Percentiles rank a stretch among this genome's conserved stretches.
These are phyloP conservation scores for Pseudonitzschia pungens DNA, from an alignment of 108 stramenopile species.

Conservation along the genomic window DNA sequence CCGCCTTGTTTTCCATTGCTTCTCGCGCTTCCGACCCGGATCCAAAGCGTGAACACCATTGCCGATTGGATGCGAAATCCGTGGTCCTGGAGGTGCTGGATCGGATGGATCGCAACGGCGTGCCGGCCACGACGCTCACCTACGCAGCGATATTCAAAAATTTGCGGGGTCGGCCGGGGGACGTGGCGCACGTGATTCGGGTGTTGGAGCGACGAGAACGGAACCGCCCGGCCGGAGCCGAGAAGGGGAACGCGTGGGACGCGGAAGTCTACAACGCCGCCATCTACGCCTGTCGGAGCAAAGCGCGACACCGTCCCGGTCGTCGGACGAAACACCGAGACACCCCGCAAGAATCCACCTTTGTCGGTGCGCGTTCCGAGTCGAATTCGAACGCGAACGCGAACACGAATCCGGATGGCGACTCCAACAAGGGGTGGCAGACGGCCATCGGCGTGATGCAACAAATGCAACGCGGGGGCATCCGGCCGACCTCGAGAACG, in stretches of 20 bases:
- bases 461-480: slow-evolving; percentile 45
- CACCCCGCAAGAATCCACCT: too few relatives aligned
- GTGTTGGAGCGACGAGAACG: slow-evolving; percentile 8
- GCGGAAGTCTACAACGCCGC: slow-evolving; percentile 45
- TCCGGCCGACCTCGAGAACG: slow-evolving; percentile 48
- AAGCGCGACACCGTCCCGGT: too few relatives aligned
- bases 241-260: slow-evolving; percentile 6
- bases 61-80: background rate
- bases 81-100: slow-evolving; percentile 19
- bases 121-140: slow-evolving; percentile 34
- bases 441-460: slow-evolving; percentile 46
- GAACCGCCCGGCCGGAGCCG: background rate
- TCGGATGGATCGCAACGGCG: slow-evolving; percentile 23
- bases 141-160: slow-evolving; percentile 27
- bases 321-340: background rate
- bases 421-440: slow-evolving; percentile 47
- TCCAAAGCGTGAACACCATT: background rate
- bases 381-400: background rate
- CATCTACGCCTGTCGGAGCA: slow-evolving; percentile 39
- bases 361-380: too few relatives aligned
- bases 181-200: slow-evolving; percentile 12
- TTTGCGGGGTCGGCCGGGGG: background rate
- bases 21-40: background rate
- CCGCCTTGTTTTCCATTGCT: slow-evolving; percentile 26
- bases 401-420: background rate